Evolutionary conservation across 352 stramenopile genomes (phyloP), one percentile per base, ranked within the genome.

Genomic region (Phytopythium helicoides): DNA sequence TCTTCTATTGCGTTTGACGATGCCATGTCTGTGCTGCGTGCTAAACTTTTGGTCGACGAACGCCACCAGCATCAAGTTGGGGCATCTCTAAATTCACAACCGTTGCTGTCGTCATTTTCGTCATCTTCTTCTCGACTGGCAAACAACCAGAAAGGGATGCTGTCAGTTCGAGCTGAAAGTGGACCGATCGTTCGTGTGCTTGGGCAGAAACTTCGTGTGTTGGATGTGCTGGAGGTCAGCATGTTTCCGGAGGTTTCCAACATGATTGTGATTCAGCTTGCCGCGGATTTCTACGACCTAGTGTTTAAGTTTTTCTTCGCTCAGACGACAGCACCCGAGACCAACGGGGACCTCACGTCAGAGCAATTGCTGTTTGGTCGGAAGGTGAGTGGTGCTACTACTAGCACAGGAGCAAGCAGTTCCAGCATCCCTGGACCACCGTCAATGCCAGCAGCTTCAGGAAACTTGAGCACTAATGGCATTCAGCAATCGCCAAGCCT

Each of bases 241-340:
- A 77, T 94, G 52, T 94, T 94, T 39, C 83, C 83, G 6, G 83
- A 91, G 40, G 72, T 94, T 12, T 71, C 73, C 18, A 90, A 94
- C 49, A 84, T 89, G 64, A 89, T 94, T 37, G 76, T 90, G 19
- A 92, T 94, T 46, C 83, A 94, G 52, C 69, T 94, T 1, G 78
- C 81, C 0, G 63, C 74, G 10, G 83, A 94, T 38, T 92, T 94
- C 35, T 94, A 92, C 52, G 83, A 92, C 1, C 64, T 94, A 8
- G 63, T 94, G 16, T 83, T 86, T 62, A 94, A 90, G 57, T 94
- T 91, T 34, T 91, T 94, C 67, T 94, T 94, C 35, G 77, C 86
- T 40, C 71, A 79, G 3, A 64, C 76, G 16, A 36, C 55, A 26
- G 41, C 31, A 0, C 36, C 31, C 16, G 45, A 63, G 5, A 59